Percentiles rank a stretch among this genome's conserved stretches.
Evolutionary conservation across 163 green algal species (phyloP).

Genomic region (Coccomyxa subellipsoidea): DNA sequence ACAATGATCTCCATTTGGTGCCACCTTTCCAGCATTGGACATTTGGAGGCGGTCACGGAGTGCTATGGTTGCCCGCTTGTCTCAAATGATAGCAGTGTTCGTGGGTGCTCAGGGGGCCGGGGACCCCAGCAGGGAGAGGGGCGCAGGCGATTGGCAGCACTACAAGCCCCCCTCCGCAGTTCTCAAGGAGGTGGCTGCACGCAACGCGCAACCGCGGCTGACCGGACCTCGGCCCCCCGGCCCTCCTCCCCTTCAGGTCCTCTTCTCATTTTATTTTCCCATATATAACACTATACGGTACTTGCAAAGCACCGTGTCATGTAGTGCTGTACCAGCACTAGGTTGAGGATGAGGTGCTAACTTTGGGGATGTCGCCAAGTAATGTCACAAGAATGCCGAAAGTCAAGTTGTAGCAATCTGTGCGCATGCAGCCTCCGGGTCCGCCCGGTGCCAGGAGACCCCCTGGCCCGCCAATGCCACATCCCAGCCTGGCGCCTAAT

Average conservation of each 20-base stretch:
- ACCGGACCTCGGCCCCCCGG: neutral
- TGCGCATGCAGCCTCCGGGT: neutral
- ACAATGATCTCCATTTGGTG: neutral
- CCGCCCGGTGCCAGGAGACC: neutral
- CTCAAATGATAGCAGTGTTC: neutral
- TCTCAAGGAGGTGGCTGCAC: slow-evolving; percentile 45
- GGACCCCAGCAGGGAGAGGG: slow-evolving; percentile 40
- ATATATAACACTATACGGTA: neutral
- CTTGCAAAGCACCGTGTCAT: too few species aligned
- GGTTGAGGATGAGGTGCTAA: too few species aligned
- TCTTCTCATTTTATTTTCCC: neutral
- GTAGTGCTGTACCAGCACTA: too few species aligned
- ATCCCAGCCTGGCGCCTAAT: neutral
- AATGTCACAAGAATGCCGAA: too few species aligned
- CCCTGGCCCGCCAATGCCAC: too few species aligned
- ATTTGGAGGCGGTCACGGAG: too few species aligned
- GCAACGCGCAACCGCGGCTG: neutral
- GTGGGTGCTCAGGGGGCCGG: too few species aligned
- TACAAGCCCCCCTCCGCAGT: slow-evolving; percentile 68
- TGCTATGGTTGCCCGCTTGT: neutral
- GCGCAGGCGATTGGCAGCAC: slow-evolving; percentile 67
- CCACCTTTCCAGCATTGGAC: too few species aligned
- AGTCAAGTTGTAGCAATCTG: too few species aligned
- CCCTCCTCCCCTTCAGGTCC: neutral
- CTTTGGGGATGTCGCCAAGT: too few species aligned